phyloP scores from a whole-genome alignment of 192 early-diverging fungal species.

The Linnemannia exigua region DNA sequence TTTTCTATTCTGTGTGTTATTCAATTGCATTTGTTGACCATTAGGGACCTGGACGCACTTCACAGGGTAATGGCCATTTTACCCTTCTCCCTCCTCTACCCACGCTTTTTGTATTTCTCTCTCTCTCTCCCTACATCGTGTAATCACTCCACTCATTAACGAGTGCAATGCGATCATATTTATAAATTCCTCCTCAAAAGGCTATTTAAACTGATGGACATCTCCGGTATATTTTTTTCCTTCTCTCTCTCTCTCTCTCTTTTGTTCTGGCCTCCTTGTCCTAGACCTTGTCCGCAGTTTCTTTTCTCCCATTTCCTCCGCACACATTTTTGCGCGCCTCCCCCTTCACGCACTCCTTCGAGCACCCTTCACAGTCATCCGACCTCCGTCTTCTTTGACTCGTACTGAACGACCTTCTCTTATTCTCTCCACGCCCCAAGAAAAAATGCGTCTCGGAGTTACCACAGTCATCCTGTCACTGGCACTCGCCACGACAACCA shows the following conservation, averaged over 20 bases:
- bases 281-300: not conserved
- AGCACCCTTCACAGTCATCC: not conserved
- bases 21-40: not conserved
- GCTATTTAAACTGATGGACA: not conserved
- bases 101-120: no score
- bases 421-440: not conserved
- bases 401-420: no score
- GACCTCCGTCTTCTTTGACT: no score
- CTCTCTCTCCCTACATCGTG: not conserved
- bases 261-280: not conserved
- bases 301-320: not conserved
- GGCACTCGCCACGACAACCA: conserved; percentile 16
- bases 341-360: not conserved
- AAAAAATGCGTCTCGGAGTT: conserved; percentile 10
- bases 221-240: not conserved
- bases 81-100: no score
- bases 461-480: conserved; percentile 11
- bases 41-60: no score
- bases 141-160: not conserved
- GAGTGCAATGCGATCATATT: not conserved
- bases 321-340: not conserved
- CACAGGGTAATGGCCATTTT: no score
- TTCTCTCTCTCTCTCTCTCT: no score
- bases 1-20: not conserved
- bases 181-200: not conserved